Base-by-base conservation (phyloP, 805 yeast species). In the Candida odintsovae region DNA sequence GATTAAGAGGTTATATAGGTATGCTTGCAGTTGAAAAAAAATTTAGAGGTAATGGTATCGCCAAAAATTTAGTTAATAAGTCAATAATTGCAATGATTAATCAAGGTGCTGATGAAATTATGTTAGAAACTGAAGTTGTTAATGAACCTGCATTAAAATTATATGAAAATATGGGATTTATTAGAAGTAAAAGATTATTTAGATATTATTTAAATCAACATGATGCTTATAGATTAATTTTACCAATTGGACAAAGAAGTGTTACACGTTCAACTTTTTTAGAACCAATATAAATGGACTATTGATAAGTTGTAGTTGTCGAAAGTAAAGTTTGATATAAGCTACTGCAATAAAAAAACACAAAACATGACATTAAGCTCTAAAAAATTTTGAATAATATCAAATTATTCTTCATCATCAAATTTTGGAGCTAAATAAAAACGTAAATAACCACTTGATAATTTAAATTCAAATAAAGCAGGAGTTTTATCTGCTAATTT, bases 361-460 rank as follows among this genome's bases (percentile, higher is more conserved):
- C 8, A 22, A 22, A 33, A 33, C 36, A 33, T 33, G 36, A 33
- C 36, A 33, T 33, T 33, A 33, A 33, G 16, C 36, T 33, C 36
- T 33, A 33, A 16, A 16, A 33, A 33, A 33, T 28, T 9, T 31
- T 18, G 19, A n/a, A 23, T 21, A 40, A 38, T 40, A 41, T 38
- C 45, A 42, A 43, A 26, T 62, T 71, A 80, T 54, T 86, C 94
- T 53, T 87, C 96, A 53, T 90, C 98, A 55, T 86, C 96, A 65
- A 94, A 89, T 77, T 94, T 92, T 50, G 99, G 99, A 58, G 99
- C 99, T 67, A 94, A 78, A 78, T 87, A 94, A 79, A 86, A 94
- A 66, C 96, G 84, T 66, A 94, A 75, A 69, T 88, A 87, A 45
- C 99, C 99, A 67, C 92, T 86, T 52, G 89, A 83, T 63, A 94